Conservation (phyloP, 805 yeast genomes). For the Barnettozyma californica region DNA sequence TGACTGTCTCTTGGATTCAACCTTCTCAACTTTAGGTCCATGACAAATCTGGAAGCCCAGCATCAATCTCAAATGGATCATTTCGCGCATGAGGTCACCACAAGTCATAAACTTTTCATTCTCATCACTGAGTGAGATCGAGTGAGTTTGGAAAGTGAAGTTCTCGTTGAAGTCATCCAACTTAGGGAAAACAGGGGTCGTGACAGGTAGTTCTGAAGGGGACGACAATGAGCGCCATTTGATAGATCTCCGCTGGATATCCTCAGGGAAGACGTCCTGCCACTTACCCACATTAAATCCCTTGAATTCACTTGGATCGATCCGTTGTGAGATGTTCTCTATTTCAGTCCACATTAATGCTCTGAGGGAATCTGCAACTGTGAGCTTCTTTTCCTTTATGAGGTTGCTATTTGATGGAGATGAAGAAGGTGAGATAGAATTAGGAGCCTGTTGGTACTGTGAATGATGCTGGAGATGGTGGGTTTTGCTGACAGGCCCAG, state of each 20-base stretch:
- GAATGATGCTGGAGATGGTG: conserved; percentile 3
- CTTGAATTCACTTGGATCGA: conserved; percentile 47
- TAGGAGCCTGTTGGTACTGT: not conserved
- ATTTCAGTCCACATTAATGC: conserved; percentile 52
- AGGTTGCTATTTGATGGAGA: conserved; percentile 4
- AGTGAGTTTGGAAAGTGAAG: conserved; percentile 80
- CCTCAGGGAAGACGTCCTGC: conserved; percentile 83
- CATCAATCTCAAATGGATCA: conserved; percentile 77
- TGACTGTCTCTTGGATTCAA: conserved; percentile 57
- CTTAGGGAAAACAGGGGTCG: conserved; percentile 74
- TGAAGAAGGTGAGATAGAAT: conserved; percentile 11
- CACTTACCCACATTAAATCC: conserved; percentile 75
- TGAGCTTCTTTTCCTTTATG: conserved; percentile 7
- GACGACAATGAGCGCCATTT: conserved; percentile 93
- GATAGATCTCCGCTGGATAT: conserved; percentile 58
- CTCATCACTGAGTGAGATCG: conserved; percentile 57
- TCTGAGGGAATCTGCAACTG: conserved; percentile 19
- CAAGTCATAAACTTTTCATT: conserved; percentile 48
- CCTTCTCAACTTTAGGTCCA: conserved; percentile 58
- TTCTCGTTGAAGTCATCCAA: conserved; percentile 61
- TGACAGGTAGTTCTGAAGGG: conserved; percentile 88
- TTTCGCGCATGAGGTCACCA: conserved; percentile 69
- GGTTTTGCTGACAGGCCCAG: not conserved
- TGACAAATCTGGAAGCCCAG: conserved; percentile 89
- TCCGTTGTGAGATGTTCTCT: conserved; percentile 71